Base-by-base conservation (phyloP, 129 eudicot species). In the Centella asiatica region DNA sequence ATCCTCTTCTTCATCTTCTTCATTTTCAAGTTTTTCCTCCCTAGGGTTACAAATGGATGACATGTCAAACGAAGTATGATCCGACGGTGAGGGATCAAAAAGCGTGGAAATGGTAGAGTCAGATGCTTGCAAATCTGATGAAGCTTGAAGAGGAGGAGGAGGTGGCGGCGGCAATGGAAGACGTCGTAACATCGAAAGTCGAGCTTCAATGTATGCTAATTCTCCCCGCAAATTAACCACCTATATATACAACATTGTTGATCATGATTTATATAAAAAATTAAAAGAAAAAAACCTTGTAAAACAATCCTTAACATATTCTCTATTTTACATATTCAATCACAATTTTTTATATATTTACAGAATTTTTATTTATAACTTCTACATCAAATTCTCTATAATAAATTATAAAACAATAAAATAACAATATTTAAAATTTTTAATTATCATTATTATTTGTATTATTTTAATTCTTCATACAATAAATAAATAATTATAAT, bases 181-280 rank as follows among this genome's bases (percentile, higher is more conserved):
- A 4, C 59, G 59, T 50, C 76, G 82, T 60, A 84, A 36, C 5
- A 77, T 74, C 0, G 89, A 76, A 49, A 88, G 70, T 5, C 86
- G 78, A 3, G 93, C 86, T 54, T 76, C 93, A 22, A 71, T 58
- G 64, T 24, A 71, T 10, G 94, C 83, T 28, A 88, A 60, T 69
- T 88, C 93, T 8, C 86, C 87, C 53, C 84, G 94, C 70, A 88
- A 67, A 69, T 76, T 77, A 2, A 84, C 57, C 9, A 81, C 93
- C 96, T 88, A 40, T 32, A 46, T 34, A 60, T 20, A 66, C 28
- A 47, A 15, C 23, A 26, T 11, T 28, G 18, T 27, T 55, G 29
- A 55, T 4, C 60, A 55, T 27, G 17, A 55, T 4, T 17, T 4
- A 37, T 37, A 0, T 11, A 1, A 11, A 11, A 11, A 3, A 11